These are phyloP conservation scores for Mortierella sp. DNA, from an alignment of 371 early-diverging fungal species.

Conservation along the genomic window DNA sequence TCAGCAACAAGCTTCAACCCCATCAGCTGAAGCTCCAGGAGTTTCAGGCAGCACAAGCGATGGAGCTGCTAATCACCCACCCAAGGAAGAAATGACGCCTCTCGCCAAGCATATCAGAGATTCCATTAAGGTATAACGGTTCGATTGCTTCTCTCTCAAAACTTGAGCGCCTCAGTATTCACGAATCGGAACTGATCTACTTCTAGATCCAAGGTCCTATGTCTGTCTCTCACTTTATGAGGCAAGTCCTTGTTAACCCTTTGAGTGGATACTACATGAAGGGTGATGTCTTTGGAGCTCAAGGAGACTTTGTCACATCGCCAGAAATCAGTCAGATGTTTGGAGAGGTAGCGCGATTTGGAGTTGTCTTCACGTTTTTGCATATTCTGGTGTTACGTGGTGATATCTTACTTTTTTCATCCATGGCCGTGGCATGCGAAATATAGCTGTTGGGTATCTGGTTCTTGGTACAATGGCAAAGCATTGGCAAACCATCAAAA, in stretches of 20 bases:
- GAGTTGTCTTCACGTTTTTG: too few relatives aligned
- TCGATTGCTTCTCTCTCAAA: not conserved
- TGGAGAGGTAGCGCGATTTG: conserved; percentile 79
- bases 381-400: not conserved
- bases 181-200: not conserved
- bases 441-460: conserved; percentile 80
- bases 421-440: too few relatives aligned
- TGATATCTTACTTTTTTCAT: too few relatives aligned
- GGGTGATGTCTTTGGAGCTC: conserved; percentile 91
- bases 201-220: conserved; percentile 84
- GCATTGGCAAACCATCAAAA: conserved; percentile 67
- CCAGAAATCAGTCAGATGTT: conserved; percentile 98
- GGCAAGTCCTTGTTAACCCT: conserved; percentile 89
- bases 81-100: conserved; percentile 68
- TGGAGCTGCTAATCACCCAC: conserved; percentile 12
- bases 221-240: conserved; percentile 91
- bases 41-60: not conserved
- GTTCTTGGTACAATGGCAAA: conserved; percentile 83
- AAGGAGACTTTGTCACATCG: conserved; percentile 95
- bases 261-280: conserved; percentile 93
- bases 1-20: not conserved
- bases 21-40: not conserved
- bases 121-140: conserved; percentile 65
- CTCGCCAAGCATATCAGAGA: conserved; percentile 73
- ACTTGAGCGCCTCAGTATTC: not conserved